These are phyloP conservation scores for Dactylellina leptospora DNA, from an alignment of 2,329 filamentous ascomycete species.

Conservation along the genomic window DNA sequence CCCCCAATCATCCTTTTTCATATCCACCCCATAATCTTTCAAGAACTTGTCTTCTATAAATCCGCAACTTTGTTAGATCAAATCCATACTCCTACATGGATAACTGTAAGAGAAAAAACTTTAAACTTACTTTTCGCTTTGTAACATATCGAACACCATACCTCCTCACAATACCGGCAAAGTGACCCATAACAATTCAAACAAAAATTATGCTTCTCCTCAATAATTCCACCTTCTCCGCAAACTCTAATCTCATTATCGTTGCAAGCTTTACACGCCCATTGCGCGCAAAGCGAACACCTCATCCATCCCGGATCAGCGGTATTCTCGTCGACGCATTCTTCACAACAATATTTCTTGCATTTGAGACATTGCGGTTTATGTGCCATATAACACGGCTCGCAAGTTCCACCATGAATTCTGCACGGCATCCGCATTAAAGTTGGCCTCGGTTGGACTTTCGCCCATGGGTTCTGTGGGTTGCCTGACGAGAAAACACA, in stretches of 20 bases:
- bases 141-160: conserved; percentile 8
- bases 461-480: conserved; percentile 32
- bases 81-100: not conserved
- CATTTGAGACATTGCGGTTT: conserved; percentile 17
- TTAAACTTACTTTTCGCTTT: not conserved
- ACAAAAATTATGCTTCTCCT: conserved; percentile 17
- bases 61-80: not conserved
- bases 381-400: conserved; percentile 18
- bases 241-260: conserved; percentile 5
- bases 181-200: conserved; percentile 13
- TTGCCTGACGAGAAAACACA: not conserved
- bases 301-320: not conserved
- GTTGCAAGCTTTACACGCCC: conserved; percentile 11
- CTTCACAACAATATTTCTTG: conserved; percentile 20
- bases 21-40: conserved; percentile 8
- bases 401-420: conserved; percentile 39
- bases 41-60: conserved; percentile 5
- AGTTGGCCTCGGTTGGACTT: not conserved
- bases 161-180: conserved; percentile 25
- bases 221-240: not conserved
- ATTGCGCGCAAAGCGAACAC: conserved; percentile 7
- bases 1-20: conserved; percentile 15
- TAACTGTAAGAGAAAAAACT: not conserved
- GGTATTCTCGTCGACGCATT: conserved; percentile 31
- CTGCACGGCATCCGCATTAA: conserved; percentile 20